Evolutionary conservation across 805 yeast genomes (phyloP).

Genomic region (Kodamaea neixiangensis): DNA sequence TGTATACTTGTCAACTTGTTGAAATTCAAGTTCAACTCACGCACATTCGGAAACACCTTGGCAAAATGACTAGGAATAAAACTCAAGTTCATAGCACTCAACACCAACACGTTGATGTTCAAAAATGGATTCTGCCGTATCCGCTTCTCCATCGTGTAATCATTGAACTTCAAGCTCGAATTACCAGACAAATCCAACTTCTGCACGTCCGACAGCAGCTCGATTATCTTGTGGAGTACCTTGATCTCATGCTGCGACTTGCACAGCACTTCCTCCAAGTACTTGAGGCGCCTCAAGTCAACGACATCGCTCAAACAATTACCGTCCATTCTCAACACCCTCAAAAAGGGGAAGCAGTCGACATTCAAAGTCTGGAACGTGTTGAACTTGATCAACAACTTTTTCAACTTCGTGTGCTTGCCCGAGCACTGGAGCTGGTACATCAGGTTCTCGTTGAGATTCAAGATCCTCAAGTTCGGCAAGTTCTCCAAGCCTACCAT

Average conservation of each 20-base stretch:
- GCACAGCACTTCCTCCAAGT: slow-evolving; percentile 45
- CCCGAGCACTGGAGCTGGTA: slow-evolving; percentile 19
- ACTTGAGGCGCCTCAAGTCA: slow-evolving; percentile 30
- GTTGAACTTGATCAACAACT: slow-evolving; percentile 41
- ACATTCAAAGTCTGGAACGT: slow-evolving; percentile 34
- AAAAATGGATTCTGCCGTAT: slow-evolving; percentile 23
- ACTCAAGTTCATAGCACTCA: slow-evolving; percentile 50
- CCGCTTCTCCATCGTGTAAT: slow-evolving; percentile 1
- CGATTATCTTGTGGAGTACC: slow-evolving; percentile 20
- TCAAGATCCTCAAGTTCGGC: slow-evolving; percentile 38
- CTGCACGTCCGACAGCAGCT: slow-evolving; percentile 16
- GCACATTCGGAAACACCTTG: slow-evolving; percentile 45
- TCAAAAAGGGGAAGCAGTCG: slow-evolving; percentile 35
- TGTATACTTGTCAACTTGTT: slow-evolving; percentile 41
- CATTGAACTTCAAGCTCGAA: slow-evolving; percentile 16
- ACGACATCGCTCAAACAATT: slow-evolving; percentile 29
- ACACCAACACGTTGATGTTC: slow-evolving; percentile 40
- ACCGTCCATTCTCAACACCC: slow-evolving; percentile 49
- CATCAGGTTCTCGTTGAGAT: slow-evolving; percentile 45
- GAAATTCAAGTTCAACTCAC: slow-evolving; percentile 52
- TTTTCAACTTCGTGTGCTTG: slow-evolving; percentile 34
- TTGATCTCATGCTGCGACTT: slow-evolving; percentile 33
- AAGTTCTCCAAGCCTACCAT: slow-evolving; percentile 39
- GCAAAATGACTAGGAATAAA: slow-evolving; percentile 40
- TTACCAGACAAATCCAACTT: slow-evolving; percentile 33